Conservation (phyloP, 495 filamentous ascomycete species). For the Aspergillus carlsbadensis region DNA sequence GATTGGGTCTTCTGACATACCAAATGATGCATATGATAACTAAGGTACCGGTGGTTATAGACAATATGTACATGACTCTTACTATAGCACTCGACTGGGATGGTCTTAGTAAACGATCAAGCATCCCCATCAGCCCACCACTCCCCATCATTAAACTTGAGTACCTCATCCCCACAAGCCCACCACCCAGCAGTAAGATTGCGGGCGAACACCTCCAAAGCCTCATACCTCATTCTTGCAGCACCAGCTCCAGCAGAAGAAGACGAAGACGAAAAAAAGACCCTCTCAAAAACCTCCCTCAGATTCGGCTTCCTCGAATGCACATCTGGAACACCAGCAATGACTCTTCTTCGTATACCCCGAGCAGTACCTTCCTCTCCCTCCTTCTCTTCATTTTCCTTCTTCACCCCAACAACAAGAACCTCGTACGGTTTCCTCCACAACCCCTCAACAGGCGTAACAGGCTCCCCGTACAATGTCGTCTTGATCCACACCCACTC, state of each 20-base stretch:
- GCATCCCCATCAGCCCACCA: constrained; percentile 53
- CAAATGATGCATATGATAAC: no score
- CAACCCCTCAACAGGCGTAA: constrained; percentile 62
- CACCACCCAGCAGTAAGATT: constrained; percentile 86
- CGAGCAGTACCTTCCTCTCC: not conserved
- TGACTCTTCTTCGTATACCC: constrained; percentile 50
- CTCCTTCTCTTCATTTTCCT: no score
- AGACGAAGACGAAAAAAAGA: constrained; percentile 33
- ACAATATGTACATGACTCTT: no score
- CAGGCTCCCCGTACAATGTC: constrained; percentile 66
- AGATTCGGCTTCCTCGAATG: constrained; percentile 88
- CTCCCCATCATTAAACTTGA: constrained; percentile 72
- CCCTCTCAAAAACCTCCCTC: constrained; percentile 52
- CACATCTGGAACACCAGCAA: constrained; percentile 81
- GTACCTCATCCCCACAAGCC: constrained; percentile 82
- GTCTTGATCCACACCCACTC: constrained; percentile 95
- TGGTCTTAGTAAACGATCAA: no score
- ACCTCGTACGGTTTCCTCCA: constrained; percentile 90
- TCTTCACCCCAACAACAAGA: constrained; percentile 63
- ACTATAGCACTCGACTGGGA: no score
- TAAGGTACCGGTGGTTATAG: no score
- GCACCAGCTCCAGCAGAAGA: not conserved
- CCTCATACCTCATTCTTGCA: constrained; percentile 46
- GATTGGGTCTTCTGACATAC: no score
- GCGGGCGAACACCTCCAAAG: constrained; percentile 84